Percentiles rank a stretch among this genome's conserved stretches.
phyloP scores from a whole-genome alignment of 805 yeast species.

The Sungouiella blattae region DNA sequence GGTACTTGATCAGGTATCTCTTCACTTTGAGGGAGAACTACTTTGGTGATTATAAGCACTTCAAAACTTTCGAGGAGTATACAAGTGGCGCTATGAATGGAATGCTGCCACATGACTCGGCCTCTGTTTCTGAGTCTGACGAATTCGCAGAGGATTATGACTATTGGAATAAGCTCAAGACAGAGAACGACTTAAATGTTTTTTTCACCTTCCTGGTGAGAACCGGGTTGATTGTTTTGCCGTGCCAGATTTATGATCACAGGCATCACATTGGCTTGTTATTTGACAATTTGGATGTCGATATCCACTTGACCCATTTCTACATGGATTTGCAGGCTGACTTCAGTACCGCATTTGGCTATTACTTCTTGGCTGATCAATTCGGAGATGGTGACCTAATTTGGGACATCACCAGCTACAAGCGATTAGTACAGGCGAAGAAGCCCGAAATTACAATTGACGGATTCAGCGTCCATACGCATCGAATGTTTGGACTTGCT shows the following conservation, averaged over 20 bases:
- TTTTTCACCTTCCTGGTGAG: constrained; percentile 66
- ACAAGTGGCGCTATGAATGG: constrained; percentile 20
- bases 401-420: constrained; percentile 24
- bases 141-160: constrained; percentile 16
- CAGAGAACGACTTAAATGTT: constrained; percentile 74
- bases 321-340: constrained; percentile 90
- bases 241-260: constrained; percentile 66
- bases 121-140: not conserved
- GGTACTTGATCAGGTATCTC: constrained; percentile 72
- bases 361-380: constrained; percentile 15
- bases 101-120: not conserved
- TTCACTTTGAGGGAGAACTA: constrained; percentile 81
- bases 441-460: constrained; percentile 51
- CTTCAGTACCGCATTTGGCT: constrained; percentile 49
- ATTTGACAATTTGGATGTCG: constrained; percentile 67
- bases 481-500: constrained; percentile 89
- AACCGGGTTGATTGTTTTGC: constrained; percentile 70
- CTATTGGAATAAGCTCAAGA: constrained; percentile 40
- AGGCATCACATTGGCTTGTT: constrained; percentile 57
- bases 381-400: constrained; percentile 14
- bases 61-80: constrained; percentile 84
- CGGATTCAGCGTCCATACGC: constrained; percentile 71
- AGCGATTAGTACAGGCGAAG: constrained; percentile 5
- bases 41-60: constrained; percentile 82
- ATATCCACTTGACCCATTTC: constrained; percentile 82